A percentile compares a stretch with the other conserved stretches of the same genome.
Evolutionary conservation across 768 basidiomycete species (phyloP).

Genomic region (Phaffia tasmanica): DNA sequence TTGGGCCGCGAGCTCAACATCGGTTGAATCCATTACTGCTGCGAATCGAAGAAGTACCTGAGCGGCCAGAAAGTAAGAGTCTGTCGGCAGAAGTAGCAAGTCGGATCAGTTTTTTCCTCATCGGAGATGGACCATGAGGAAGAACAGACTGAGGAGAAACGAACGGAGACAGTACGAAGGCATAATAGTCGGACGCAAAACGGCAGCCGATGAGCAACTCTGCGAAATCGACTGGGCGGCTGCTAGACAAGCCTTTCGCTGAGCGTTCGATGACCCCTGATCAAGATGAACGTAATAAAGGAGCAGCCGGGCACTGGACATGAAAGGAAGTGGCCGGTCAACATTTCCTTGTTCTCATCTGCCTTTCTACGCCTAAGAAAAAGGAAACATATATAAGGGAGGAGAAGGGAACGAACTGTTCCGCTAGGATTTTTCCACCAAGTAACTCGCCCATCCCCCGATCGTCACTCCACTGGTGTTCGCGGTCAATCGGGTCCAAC

Average conservation of each 20-base stretch:
- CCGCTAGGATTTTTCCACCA: conserved; percentile 21
- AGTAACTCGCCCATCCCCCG: conserved; percentile 12
- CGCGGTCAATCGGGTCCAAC: neutral
- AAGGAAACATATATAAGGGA: neutral
- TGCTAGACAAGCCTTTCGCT: conserved; percentile 20
- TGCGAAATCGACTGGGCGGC: conserved; percentile 24
- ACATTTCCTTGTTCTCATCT: neutral
- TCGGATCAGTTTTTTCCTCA: neutral
- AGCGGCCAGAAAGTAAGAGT: conserved; percentile 25
- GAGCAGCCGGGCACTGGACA: conserved; percentile 14
- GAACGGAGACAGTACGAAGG: conserved; percentile 19
- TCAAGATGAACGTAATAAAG: conserved; percentile 26
- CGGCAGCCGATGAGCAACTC: conserved; percentile 15
- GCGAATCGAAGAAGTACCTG: conserved; percentile 24
- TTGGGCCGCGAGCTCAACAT: conserved; percentile 5
- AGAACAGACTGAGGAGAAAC: neutral
- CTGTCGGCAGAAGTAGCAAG: neutral
- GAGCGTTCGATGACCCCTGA: conserved; percentile 14
- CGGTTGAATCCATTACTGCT: conserved; percentile 6
- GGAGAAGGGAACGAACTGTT: conserved; percentile 8
- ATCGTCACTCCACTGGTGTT: conserved; percentile 8
- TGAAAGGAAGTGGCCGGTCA: neutral
- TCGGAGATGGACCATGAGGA: neutral
- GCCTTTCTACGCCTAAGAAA: neutral
- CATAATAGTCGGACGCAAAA: neutral